Evolutionary conservation across 805 yeast species (phyloP), one percentile per base, ranked within the genome.

Genomic region (Saturnispora hagleri): DNA sequence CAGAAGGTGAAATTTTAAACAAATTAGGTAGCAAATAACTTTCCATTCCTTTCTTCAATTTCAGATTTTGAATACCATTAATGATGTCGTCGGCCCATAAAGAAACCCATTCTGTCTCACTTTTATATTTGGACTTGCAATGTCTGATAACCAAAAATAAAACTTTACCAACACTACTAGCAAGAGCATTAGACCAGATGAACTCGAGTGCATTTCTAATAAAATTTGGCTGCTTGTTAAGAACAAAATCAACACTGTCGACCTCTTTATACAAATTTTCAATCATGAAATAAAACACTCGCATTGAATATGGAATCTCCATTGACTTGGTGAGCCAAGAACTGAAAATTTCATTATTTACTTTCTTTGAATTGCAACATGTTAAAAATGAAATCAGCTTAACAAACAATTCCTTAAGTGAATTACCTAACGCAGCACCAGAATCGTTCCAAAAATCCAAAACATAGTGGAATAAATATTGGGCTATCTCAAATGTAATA

Each of bases 391-490:
- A 55, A 10, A 83, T 62, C 47, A 83, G 60, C 57, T 83, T 87
- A 2, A 63, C 50, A 46, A 88, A 75, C 45, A 89, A 60, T 33
- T 80, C 86, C 51, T 73, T 76, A 49, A 87, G 63, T 0, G 95
- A 82, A 60, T 84, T 86, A 5, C 84, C 80, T 27, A 86, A 64
- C 0, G 95, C 82, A 2, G 86, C 80, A 4, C 84, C 82, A 1
- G 86, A 76, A 48, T 82, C 86, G 50, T 79, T 80, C 81, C 89
- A 82, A 62, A 77, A 81, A 57, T 82, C 89, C 38, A 83, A 66
- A 13, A 84, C 73, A 62, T 77, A 84, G 24, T 70, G 70, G 59
- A 79, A 78, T 1, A 81, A 51, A 26, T 52, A 56, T 27, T 65
- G 62, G 5, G 73, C 58, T 13, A 55, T 61, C 2, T 63, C 60